Evolutionary conservation across 208 protist genomes (phyloP).

Genomic region (Sergeia podlipaevii): DNA sequence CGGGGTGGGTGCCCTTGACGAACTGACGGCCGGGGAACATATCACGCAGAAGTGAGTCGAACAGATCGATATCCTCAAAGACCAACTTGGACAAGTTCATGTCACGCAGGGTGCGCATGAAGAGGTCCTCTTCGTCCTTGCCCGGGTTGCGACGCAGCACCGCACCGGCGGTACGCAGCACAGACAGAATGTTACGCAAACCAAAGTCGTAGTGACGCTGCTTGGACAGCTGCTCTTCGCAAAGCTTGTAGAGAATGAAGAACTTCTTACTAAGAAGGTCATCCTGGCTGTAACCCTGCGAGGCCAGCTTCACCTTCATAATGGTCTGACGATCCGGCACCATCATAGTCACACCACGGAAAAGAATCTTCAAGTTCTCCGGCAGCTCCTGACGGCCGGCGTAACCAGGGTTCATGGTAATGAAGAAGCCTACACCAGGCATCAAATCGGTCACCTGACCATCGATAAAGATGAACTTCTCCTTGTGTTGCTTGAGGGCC

Average conservation of each 20-base stretch:
- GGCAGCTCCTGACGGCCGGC: slow-evolving; percentile 97
- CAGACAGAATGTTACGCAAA: slow-evolving; percentile 97
- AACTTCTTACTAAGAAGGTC: slow-evolving; percentile 94
- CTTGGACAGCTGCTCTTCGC: slow-evolving; percentile 98
- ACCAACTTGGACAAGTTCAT: slow-evolving; percentile 98
- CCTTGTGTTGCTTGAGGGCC: slow-evolving; percentile 91
- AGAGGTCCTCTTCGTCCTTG: slow-evolving; percentile 93
- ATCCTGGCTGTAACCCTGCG: slow-evolving; percentile 92
- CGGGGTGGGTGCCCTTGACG: slow-evolving; percentile 89
- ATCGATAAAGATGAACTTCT: slow-evolving; percentile 93
- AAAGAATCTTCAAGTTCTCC: slow-evolving; percentile 98
- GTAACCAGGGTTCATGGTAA: slow-evolving; percentile 99
- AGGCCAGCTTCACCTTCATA: slow-evolving; percentile 95
- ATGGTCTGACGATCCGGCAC: slow-evolving; percentile 98
- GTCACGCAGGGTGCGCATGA: slow-evolving; percentile 96
- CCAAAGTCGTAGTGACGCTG: slow-evolving; percentile 98
- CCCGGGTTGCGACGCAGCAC: slow-evolving; percentile 83
- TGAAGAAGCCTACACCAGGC: slow-evolving; percentile 95
- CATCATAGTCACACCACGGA: slow-evolving; percentile 99
- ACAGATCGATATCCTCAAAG: slow-evolving; percentile 97
- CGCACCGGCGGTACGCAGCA: slow-evolving; percentile 94
- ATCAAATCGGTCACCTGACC: slow-evolving; percentile 89
- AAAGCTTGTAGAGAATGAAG: slow-evolving; percentile 94
- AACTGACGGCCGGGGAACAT: slow-evolving; percentile 93
- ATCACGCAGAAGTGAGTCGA: slow-evolving; percentile 94